Base-by-base conservation (phyloP, 2,329 filamentous ascomycete genomes). In the Tolypocladium inflatum region DNA sequence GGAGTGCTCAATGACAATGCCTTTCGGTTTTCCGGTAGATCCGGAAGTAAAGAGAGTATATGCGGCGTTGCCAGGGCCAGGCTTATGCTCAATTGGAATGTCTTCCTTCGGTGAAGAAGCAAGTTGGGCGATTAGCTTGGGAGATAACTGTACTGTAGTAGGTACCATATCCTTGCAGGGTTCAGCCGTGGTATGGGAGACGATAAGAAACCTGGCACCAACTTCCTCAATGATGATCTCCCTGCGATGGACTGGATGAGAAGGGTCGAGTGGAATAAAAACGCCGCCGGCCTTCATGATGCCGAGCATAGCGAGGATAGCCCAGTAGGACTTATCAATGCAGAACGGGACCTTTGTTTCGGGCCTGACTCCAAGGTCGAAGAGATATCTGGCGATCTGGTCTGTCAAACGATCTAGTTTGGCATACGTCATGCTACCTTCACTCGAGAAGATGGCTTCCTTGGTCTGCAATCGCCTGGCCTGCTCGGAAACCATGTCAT, bases 371-470 rank as follows among this genome's bases (percentile, higher is more conserved):
- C 42, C 58, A 9, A 38, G 61, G 5, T 63, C 61, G 23, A 65
- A 55, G 0, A 78, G 66, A 57, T 71, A 64, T 13, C 63, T 63
- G 5, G 74, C 75, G 17, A 78, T 66, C 1, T 65, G 60, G 41
- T 70, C 71, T 1, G 76, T 76, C 23, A 70, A 63, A 0, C 62
- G 59, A 52, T 77, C 72, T 2, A 77, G 64, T 37, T 77, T 68
- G 51, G 65, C 57, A 57, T 77, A 78, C 9, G 74, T 75, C 58
- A 76, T 70, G 53, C 64, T 60, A 19, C 74, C 74, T 58, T 78
- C 76, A 73, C 74, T 77, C 1, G 76, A 74, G 54, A 73, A 64
- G 35, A 78, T 69, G 21, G 76, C 76, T 4, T 65, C 61, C 17
- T 66, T 64, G 19, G 63, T 56, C 0, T 75, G 73, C 2, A 66